A percentile compares a stretch with the other conserved stretches of the same genome.
Evolutionary conservation across 495 filamentous ascomycete genomes (phyloP).

Genomic region (Astrocystis sublimbata): DNA sequence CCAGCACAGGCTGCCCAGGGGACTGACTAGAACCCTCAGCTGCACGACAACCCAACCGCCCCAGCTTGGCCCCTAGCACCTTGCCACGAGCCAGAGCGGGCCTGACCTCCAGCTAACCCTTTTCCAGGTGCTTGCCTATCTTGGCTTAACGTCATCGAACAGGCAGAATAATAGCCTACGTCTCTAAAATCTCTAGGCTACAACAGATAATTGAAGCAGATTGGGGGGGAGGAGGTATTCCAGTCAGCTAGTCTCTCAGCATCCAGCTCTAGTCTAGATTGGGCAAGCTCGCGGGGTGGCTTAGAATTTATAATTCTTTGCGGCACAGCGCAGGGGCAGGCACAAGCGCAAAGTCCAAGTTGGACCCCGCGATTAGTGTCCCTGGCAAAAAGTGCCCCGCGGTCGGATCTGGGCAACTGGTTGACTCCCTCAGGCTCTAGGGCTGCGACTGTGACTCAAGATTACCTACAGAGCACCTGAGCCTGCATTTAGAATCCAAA

Average conservation of each 20-base stretch:
- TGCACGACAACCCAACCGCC: background rate
- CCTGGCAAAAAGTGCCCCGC: slow-evolving; percentile 19
- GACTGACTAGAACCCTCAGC: slow-evolving; percentile 2
- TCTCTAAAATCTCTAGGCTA: background rate
- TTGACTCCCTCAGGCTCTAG: background rate
- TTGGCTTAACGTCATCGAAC: background rate
- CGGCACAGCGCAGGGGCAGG: background rate
- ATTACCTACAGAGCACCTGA: too few relatives aligned
- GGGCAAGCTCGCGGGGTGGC: slow-evolving; percentile 9
- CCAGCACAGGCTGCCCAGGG: background rate
- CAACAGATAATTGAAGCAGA: too few relatives aligned
- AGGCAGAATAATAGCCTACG: background rate
- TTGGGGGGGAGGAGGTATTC: too few relatives aligned
- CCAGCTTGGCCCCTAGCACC: slow-evolving; percentile 9
- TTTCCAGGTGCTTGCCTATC: slow-evolving; percentile 12
- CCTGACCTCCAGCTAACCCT: too few relatives aligned
- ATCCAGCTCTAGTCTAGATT: slow-evolving; percentile 6
- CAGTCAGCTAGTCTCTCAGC: too few relatives aligned
- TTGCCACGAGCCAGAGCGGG: slow-evolving; percentile 15
- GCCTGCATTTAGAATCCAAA: background rate
- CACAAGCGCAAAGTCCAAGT: too few relatives aligned
- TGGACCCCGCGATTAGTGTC: slow-evolving; percentile 19
- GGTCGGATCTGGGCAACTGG: slow-evolving; percentile 6
- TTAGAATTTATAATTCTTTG: background rate
- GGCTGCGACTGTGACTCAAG: slow-evolving; percentile 12